Evolutionary conservation across 805 yeast genomes (phyloP).

Genomic region (Crinitomyces ghanaensis): DNA sequence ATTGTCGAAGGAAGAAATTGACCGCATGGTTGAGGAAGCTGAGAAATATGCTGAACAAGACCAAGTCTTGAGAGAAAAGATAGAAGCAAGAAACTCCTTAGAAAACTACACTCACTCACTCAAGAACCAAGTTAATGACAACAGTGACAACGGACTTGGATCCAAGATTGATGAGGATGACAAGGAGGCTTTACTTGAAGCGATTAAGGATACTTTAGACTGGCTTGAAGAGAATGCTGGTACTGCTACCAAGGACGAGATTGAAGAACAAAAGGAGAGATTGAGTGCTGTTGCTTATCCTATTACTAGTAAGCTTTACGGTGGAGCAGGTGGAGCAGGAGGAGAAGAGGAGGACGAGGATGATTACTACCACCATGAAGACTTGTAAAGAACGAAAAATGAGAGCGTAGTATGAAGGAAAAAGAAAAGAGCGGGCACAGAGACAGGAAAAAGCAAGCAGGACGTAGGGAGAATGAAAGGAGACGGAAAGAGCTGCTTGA

Average conservation of each 20-base stretch:
- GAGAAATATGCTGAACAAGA: constrained; percentile 92
- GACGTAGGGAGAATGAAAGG: too few relatives aligned
- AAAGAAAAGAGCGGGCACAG: too few relatives aligned
- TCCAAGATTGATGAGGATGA: constrained; percentile 81
- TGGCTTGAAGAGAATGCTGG: constrained; percentile 83
- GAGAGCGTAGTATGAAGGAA: too few relatives aligned
- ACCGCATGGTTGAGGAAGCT: constrained; percentile 96
- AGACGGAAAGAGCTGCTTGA: too few relatives aligned
- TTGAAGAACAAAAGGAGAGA: constrained; percentile 80
- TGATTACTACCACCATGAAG: constrained; percentile 59
- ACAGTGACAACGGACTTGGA: constrained; percentile 49
- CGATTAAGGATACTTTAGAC: constrained; percentile 73
- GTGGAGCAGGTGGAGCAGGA: constrained; percentile 39
- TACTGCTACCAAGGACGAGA: constrained; percentile 83
- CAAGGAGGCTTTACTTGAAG: constrained; percentile 78
- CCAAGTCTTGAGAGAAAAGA: constrained; percentile 66
- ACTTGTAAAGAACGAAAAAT: constrained; percentile 24
- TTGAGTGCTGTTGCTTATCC: constrained; percentile 79
- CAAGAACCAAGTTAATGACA: constrained; percentile 52
- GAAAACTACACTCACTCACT: constrained; percentile 83
- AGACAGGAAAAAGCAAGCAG: too few relatives aligned
- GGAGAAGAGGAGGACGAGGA: constrained; percentile 44
- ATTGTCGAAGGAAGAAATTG: constrained; percentile 86
- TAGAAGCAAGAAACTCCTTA: constrained; percentile 76
- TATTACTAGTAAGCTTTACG: constrained; percentile 79